Evolutionary conservation across 345 rosid species (phyloP), one percentile per base, ranked within the genome.

Genomic region (Noccaea bulbosa): DNA sequence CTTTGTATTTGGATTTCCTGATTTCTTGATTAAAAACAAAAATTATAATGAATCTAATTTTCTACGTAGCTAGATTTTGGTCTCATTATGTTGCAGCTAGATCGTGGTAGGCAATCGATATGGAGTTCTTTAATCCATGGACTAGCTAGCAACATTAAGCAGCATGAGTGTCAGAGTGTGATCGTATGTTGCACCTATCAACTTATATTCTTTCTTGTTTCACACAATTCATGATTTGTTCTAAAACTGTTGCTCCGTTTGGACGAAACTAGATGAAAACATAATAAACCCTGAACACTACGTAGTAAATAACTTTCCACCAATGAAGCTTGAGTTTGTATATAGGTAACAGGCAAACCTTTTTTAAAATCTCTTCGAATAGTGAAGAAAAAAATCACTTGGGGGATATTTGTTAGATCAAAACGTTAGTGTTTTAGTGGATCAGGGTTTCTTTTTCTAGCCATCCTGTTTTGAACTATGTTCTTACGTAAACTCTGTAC

Each of bases 91-190:
- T 75, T 85, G 83, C 89, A 90, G 97, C n/a, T 83, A 59, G 75
- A 78, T 66, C 65, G 67, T 59, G 87, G 89, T 67, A 88, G 97
- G 98, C 89, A 86, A 39, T 74, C 76, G 67, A 81, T 91, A 69
- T 93, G 98, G 98, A 83, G 76, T 74, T 78, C 78, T 77, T 67
- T 86, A 59, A 73, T 91, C 80, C 98, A 87, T 40, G 92, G 88
- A 62, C 76, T 93, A 22, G 24, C 24, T 22, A 64, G 94, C 94
- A 27, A 74, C 85, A 35, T 85, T 93, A 80, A 91, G 97, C 71
- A 91, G 84, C 74, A 49, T 72, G n/a, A n/a, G n/a, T n/a, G n/a
- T n/a, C n/a, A n/a, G 67, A 81, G 81, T 55, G 45, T 78, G 17
- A 83, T 88, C 75, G 98, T 93, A 86, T 82, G 97, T 85, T 75